These are phyloP conservation scores for Colletotrichum trifolii DNA, from an alignment of 2,329 filamentous ascomycete genomes.

Conservation along the genomic window DNA sequence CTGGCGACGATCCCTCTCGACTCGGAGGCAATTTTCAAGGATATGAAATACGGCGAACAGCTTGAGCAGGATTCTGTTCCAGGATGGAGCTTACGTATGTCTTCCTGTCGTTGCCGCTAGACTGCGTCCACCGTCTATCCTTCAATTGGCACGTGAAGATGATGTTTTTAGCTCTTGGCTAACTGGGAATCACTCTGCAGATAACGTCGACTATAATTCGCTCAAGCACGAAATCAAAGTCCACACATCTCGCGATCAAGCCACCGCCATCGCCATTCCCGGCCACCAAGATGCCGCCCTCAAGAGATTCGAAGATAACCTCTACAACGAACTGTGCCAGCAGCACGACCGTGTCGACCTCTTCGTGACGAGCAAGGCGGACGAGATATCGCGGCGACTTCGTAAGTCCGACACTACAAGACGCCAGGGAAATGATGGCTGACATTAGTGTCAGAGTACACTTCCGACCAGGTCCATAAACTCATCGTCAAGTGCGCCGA, in stretches of 20 bases:
- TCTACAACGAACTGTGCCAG: slow-evolving; percentile 76
- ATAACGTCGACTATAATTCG: slow-evolving; percentile 91
- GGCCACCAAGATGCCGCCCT: slow-evolving; percentile 72
- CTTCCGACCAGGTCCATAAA: slow-evolving; percentile 59
- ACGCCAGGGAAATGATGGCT: slow-evolving; percentile 1
- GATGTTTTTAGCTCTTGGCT: not conserved
- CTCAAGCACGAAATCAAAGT: slow-evolving; percentile 87
- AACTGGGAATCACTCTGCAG: slow-evolving; percentile 51
- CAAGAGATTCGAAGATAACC: slow-evolving; percentile 74
- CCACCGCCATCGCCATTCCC: slow-evolving; percentile 78
- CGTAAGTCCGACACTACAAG: slow-evolving; percentile 52
- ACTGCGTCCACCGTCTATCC: not conserved
- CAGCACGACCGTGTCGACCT: slow-evolving; percentile 83
- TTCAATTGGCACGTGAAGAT: slow-evolving; percentile 18
- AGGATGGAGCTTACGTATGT: slow-evolving; percentile 80
- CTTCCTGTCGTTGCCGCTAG: slow-evolving; percentile 2
- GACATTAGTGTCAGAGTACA: slow-evolving; percentile 53
- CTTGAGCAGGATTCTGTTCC: slow-evolving; percentile 82
- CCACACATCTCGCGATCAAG: slow-evolving; percentile 78
- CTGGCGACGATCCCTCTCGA: slow-evolving; percentile 23
- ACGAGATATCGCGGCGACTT: slow-evolving; percentile 78
- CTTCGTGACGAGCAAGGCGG: slow-evolving; percentile 83
- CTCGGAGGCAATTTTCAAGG: slow-evolving; percentile 16
- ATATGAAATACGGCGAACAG: slow-evolving; percentile 82
- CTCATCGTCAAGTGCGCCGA: slow-evolving; percentile 57